Evolutionary conservation across 352 stramenopile species (phyloP), one percentile per base, ranked within the genome.

Genomic region (Phytophthora hybrid): DNA sequence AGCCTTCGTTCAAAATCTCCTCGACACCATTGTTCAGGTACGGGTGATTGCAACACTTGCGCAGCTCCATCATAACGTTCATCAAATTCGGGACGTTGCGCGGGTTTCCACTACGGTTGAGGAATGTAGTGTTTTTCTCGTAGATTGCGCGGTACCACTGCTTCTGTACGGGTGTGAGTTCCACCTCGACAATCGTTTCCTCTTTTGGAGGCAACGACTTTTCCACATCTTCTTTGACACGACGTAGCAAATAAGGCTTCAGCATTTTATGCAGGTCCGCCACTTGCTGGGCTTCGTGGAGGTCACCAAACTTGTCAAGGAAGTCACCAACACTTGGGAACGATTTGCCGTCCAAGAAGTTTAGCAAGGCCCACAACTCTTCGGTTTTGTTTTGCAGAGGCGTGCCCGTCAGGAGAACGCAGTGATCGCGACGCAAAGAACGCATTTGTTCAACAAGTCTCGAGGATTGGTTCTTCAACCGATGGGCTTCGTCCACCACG

Each of bases 311-410:
- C 74, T 98, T 94, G 5, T 94, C 93, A 58, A 99, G 80, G 78
- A 99, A 99, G 34, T 96, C 83, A 18, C 92, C 76, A 82, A 96
- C 82, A 66, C 96, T 97, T 8, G 90, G 91, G 79, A 99, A 99
- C 16, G 87, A 95, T 34, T 93, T 85, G 13, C 71, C 82, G 51
- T 99, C 97, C 34, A 99, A 91, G 51, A 99, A 99, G 78, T 99
- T 99, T 1, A 99, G 83, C 32, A 99, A 81, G 4, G 98, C 95
- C 98, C 98, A 99, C n/a, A 99, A 80, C 79, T 99, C 98, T 71
- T 99, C 89, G 5, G 98, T 99, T 76, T 99, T 99, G 87, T 99
- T 99, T 63, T 97, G 91, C 8, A 97, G 61, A 41, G 91, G 91
- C 44, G 91, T 97, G 8, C 91, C 91, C 4, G 91, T 97, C 0